A percentile compares a stretch with the other conserved stretches of the same genome.
phyloP scores from a whole-genome alignment of 257 asterid genomes.

The Agastache rugosa region DNA sequence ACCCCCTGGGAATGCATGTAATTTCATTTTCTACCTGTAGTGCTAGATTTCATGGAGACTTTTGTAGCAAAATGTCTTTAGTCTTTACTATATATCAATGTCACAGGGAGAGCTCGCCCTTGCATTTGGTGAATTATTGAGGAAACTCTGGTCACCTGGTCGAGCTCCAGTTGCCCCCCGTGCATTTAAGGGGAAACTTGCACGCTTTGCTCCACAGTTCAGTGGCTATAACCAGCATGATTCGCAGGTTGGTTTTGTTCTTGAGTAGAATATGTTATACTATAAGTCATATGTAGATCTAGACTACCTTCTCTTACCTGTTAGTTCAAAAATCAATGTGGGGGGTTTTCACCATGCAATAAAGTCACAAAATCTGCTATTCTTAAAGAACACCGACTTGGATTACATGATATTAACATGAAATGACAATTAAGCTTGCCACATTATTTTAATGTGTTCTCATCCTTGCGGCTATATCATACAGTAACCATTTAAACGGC shows the following conservation, averaged over 20 bases:
- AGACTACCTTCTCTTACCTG: not conserved
- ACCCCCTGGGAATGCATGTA: constrained; percentile 96
- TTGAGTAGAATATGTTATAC: not conserved
- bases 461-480: not conserved
- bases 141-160: constrained; percentile 98
- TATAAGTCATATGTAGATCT: not conserved
- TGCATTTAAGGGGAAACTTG: constrained; percentile 86
- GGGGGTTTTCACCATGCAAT: not conserved
- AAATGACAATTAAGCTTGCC: constrained; percentile 7
- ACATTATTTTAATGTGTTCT: constrained; percentile 7
- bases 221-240: constrained; percentile 99
- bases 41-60: constrained; percentile 25
- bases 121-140: constrained; percentile 89
- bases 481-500: not conserved
- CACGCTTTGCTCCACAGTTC: constrained; percentile 97
- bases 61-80: constrained; percentile 35
- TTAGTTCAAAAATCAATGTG: not conserved
- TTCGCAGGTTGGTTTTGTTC: constrained; percentile 72
- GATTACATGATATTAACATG: constrained; percentile 6
- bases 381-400: not conserved
- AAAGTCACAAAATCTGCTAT: constrained; percentile 1
- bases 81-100: constrained; percentile 38
- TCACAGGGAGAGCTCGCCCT: constrained; percentile 97
- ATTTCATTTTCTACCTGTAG: constrained; percentile 38
- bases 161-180: constrained; percentile 88